Percentiles rank a stretch among this genome's conserved stretches.
Evolutionary conservation across 495 filamentous ascomycete genomes (phyloP).

Genomic region (Xylaria castorea): DNA sequence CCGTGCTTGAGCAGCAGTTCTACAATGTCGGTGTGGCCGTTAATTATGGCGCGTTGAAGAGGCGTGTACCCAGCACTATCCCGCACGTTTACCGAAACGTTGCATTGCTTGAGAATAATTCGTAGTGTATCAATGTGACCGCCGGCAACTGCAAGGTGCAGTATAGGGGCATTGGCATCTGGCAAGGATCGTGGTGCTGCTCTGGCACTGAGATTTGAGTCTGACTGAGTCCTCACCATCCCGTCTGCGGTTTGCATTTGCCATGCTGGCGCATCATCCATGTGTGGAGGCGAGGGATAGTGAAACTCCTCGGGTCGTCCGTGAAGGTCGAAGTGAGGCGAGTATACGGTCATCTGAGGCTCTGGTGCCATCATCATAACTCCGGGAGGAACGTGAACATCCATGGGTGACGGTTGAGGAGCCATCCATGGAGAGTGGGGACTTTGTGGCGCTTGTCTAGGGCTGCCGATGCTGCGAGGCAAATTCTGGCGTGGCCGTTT

Average conservation of each 20-base stretch:
- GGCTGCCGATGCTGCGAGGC: conserved; percentile 29
- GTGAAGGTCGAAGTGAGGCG: conserved; percentile 27
- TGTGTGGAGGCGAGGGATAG: conserved; percentile 28
- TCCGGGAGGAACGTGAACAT: conserved; percentile 19
- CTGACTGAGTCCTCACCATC: conserved; percentile 20
- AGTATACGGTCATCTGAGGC: conserved; percentile 24
- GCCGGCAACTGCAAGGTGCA: conserved; percentile 30
- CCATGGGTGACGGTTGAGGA: conserved; percentile 19
- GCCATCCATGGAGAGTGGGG: conserved; percentile 30
- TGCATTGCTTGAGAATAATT: conserved; percentile 30
- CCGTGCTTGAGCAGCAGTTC: conserved; percentile 29
- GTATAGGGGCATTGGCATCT: conserved; percentile 28
- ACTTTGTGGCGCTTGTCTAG: conserved; percentile 25
- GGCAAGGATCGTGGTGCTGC: conserved; percentile 26
- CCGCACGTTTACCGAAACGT: conserved; percentile 34
- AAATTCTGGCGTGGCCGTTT: conserved; percentile 19
- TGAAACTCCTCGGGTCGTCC: conserved; percentile 56
- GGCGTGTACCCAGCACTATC: conserved; percentile 37
- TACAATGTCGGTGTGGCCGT: conserved; percentile 31
- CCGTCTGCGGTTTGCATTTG: conserved; percentile 17
- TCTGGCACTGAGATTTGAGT: conserved; percentile 26
- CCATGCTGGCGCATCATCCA: conserved; percentile 29
- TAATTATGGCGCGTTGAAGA: conserved; percentile 35
- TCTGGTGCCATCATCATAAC: conserved; percentile 27
- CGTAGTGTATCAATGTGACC: conserved; percentile 31